Evolutionary conservation across 148 eudicot genomes (phyloP).

Genomic region (Drosera capensis): DNA sequence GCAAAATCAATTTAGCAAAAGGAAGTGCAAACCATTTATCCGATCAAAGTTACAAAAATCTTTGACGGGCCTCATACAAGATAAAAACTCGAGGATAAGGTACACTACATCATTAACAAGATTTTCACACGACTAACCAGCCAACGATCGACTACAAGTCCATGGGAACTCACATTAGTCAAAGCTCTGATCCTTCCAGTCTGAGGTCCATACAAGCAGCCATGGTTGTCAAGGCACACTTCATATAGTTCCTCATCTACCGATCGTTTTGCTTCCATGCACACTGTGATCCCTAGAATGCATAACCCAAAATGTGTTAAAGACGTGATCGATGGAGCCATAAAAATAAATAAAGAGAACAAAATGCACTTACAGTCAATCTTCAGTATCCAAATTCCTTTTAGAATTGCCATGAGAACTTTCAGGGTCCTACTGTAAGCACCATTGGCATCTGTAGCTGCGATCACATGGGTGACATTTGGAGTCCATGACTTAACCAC

Average conservation of each 20-base stretch:
- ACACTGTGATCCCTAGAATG: conserved; percentile 85
- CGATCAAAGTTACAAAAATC: neutral
- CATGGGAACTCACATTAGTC: conserved; percentile 31
- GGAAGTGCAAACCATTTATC: neutral
- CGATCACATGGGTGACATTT: conserved; percentile 82
- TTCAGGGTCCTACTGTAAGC: conserved; percentile 70
- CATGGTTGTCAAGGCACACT: conserved; percentile 58
- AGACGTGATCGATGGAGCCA: no score
- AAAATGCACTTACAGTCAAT: conserved; percentile 49
- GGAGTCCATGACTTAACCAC: conserved; percentile 54
- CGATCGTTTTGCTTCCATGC: conserved; percentile 28
- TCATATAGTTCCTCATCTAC: conserved; percentile 71
- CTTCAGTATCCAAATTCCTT: conserved; percentile 74
- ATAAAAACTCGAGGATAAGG: no score
- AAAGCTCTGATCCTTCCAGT: conserved; percentile 53
- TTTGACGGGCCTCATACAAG: no score
- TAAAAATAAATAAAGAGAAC: neutral
- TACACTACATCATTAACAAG: neutral
- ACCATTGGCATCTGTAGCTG: conserved; percentile 78
- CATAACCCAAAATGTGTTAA: no score
- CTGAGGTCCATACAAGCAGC: conserved; percentile 63
- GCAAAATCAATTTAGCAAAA: no score
- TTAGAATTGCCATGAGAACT: conserved; percentile 82
- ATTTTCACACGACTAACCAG: neutral
- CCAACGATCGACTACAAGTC: neutral